phyloP scores from a whole-genome alignment of 345 rosid genomes.

The Dipteronia sinensis region DNA sequence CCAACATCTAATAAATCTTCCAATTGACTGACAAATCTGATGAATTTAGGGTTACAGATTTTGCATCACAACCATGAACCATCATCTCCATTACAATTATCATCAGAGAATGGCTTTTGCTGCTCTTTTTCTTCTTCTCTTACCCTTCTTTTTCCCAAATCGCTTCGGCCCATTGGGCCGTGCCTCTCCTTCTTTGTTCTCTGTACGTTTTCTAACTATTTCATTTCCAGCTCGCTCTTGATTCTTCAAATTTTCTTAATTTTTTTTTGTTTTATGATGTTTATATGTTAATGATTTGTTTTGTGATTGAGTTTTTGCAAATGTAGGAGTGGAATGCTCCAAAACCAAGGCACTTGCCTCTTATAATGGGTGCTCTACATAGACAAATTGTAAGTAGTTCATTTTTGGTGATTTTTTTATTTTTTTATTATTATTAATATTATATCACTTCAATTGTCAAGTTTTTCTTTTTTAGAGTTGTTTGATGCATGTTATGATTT shows the following conservation, averaged over 20 bases:
- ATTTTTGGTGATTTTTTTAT: background rate
- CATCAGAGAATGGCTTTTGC: constrained; percentile 47
- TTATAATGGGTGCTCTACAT: constrained; percentile 64
- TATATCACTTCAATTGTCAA: too few species aligned
- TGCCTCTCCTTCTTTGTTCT: constrained; percentile 77
- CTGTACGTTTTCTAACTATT: constrained; percentile 43
- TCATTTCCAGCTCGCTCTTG: background rate
- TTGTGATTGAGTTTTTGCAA: background rate
- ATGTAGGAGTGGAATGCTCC: constrained; percentile 97
- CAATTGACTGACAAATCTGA: too few species aligned
- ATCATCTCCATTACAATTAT: background rate
- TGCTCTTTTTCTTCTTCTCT: constrained; percentile 48
- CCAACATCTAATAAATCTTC: too few species aligned
- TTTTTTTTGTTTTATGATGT: background rate
- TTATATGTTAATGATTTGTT: background rate
- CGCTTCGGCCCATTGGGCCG: constrained; percentile 70
- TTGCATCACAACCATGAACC: background rate
- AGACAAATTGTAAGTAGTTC: constrained; percentile 57
- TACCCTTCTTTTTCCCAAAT: constrained; percentile 59
- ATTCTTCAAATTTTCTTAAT: too few species aligned
- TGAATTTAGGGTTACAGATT: background rate
- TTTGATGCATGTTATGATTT: background rate
- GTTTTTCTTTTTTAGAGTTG: background rate
- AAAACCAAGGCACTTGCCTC: constrained; percentile 65
- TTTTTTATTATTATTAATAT: too few species aligned